These are phyloP conservation scores for Hericium erinaceus DNA, from an alignment of 768 basidiomycete genomes.

Conservation along the genomic window DNA sequence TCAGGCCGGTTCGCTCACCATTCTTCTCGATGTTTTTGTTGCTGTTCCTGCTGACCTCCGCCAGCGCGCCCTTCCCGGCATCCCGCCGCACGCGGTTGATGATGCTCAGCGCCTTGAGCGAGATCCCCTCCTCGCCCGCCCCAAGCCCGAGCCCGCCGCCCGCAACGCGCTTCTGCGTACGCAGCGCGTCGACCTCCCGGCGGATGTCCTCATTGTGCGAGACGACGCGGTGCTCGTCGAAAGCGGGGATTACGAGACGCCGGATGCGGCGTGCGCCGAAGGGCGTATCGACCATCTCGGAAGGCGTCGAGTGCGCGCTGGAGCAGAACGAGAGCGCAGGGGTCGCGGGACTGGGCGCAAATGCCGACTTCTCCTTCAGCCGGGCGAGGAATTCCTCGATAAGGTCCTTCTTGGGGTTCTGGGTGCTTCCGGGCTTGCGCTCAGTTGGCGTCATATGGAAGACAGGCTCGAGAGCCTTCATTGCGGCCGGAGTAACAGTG, in stretches of 20 bases:
- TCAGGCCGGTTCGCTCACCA: too few species aligned
- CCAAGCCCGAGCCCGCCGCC: neutral
- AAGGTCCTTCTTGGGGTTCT: neutral
- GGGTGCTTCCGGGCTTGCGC: too few species aligned
- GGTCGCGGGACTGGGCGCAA: neutral
- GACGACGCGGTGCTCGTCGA: neutral
- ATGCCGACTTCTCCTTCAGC: neutral
- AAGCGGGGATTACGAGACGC: neutral
- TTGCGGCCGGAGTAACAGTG: too few species aligned
- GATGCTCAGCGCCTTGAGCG: neutral
- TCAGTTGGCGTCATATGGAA: too few species aligned
- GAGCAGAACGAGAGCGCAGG: neutral
- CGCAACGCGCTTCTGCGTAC: neutral
- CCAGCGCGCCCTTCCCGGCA: neutral
- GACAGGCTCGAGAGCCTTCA: too few species aligned
- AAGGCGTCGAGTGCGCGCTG: neutral
- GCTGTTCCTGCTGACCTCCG: neutral
- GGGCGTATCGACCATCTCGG: neutral
- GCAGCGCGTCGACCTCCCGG: neutral
- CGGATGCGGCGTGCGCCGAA: neutral
- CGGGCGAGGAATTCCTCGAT: neutral
- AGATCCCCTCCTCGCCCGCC: neutral
- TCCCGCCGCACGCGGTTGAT: slow-evolving; percentile 1
- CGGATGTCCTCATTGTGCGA: neutral
- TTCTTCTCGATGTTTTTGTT: too few species aligned